Conservation (phyloP, 495 filamentous ascomycete genomes). For the Endocarpon pusillum region DNA sequence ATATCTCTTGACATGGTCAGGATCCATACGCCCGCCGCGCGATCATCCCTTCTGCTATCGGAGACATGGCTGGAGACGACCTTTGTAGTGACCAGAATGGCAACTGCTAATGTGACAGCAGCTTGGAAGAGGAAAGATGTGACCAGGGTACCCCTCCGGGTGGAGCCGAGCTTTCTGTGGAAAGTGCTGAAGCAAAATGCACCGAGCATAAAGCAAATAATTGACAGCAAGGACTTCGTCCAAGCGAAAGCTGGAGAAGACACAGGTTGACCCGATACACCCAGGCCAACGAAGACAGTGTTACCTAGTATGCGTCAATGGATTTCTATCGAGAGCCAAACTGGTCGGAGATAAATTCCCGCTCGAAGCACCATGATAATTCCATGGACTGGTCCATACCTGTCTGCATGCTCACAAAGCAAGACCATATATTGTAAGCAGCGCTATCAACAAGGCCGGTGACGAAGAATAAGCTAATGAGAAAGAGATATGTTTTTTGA, state of each 20-base stretch:
- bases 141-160: slow-evolving; percentile 41
- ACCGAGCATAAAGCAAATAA: slow-evolving; percentile 49
- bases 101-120: slow-evolving; percentile 35
- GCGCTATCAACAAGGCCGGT: slow-evolving; percentile 60
- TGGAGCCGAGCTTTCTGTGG: slow-evolving; percentile 37
- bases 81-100: slow-evolving; percentile 35
- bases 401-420: slow-evolving; percentile 67
- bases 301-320: slow-evolving; percentile 26
- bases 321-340: not conserved
- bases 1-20: slow-evolving; percentile 15
- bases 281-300: slow-evolving; percentile 57
- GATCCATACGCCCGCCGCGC: not conserved
- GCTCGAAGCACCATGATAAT: not conserved
- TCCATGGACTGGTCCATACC: slow-evolving; percentile 8
- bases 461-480: too few species aligned
- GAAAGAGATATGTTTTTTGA: too few species aligned
- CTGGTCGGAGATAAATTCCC: not conserved
- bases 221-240: slow-evolving; percentile 48
- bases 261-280: slow-evolving; percentile 23
- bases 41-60: slow-evolving; percentile 11
- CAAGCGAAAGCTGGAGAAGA: too few species aligned
- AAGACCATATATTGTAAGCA: slow-evolving; percentile 54
- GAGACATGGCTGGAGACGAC: not conserved
- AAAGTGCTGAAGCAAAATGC: slow-evolving; percentile 45
- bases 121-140: slow-evolving; percentile 43